Evolutionary conservation across 2,329 filamentous ascomycete genomes (phyloP).

Genomic region (Paecilomyces niveus): DNA sequence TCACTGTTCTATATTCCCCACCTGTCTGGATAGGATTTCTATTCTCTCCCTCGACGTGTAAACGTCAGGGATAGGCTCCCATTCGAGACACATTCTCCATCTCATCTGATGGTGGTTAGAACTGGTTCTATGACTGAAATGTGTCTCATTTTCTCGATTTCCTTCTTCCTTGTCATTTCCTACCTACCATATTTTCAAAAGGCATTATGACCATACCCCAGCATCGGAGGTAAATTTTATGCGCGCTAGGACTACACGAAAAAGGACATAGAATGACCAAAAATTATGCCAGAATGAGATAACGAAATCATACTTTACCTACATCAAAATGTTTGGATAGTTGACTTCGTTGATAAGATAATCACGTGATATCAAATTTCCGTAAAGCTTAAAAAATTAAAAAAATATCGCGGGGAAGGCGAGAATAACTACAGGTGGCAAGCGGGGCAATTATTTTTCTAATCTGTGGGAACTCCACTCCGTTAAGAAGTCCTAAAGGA

Average conservation of each 20-base stretch:
- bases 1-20: not conserved
- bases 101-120: not conserved
- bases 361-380: slow-evolving; percentile 2
- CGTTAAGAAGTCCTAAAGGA: not conserved
- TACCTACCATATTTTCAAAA: not conserved
- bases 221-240: not conserved
- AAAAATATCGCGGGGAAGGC: not conserved
- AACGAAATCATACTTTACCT: too few relatives aligned
- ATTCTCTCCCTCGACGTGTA: not conserved
- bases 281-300: not conserved
- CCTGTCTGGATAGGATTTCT: not conserved
- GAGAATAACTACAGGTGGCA: not conserved
- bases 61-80: not conserved
- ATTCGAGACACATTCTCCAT: not conserved
- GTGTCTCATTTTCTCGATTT: not conserved
- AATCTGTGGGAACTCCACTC: not conserved
- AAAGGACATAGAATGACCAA: not conserved
- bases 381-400: not conserved
- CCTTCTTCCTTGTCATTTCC: not conserved
- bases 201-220: not conserved
- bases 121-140: not conserved
- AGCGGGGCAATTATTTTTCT: not conserved
- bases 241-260: not conserved
- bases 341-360: not conserved
- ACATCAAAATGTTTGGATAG: too few relatives aligned